Conservation (phyloP, 83 land plant genomes). For the Larix sibirica region DNA sequence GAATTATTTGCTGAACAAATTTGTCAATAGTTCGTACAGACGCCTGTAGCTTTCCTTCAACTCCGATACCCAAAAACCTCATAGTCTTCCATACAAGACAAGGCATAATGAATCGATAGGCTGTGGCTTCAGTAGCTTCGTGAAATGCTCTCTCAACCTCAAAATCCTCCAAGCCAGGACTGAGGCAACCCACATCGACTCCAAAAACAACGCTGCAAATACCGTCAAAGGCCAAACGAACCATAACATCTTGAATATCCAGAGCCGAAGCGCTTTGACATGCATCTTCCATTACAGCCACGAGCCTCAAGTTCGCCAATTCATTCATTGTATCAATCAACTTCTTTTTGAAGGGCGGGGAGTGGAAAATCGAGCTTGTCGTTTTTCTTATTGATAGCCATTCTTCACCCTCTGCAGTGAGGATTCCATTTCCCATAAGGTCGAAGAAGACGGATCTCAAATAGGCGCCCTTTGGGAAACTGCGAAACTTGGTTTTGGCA, state of each 20-base stretch:
- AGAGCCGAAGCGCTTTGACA: neutral
- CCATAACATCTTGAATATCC: neutral
- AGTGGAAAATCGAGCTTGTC: neutral
- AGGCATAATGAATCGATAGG: conserved; percentile 14
- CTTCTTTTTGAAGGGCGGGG: neutral
- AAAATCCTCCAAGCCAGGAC: too few species aligned
- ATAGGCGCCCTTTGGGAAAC: neutral
- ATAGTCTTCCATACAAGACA: neutral
- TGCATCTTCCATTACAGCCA: neutral
- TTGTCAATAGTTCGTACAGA: neutral
- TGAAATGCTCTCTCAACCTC: neutral
- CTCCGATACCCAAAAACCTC: neutral
- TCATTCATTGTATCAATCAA: neutral
- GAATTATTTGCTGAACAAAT: neutral
- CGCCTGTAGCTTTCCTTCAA: neutral
- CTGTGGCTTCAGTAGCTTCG: neutral
- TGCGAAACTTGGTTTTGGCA: conserved; percentile 3
- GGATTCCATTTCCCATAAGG: conserved; percentile 41
- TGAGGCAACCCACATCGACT: neutral
- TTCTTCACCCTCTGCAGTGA: conserved; percentile 26
- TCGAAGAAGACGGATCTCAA: conserved; percentile 21
- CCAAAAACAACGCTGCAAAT: neutral
- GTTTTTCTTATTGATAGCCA: conserved; percentile 21
- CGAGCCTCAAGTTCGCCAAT: neutral
- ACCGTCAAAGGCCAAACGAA: neutral